Evolutionary conservation across 176 grass and related monocot species (phyloP), one percentile per base, ranked within the genome.

Genomic region (Aegilops bicornis): DNA sequence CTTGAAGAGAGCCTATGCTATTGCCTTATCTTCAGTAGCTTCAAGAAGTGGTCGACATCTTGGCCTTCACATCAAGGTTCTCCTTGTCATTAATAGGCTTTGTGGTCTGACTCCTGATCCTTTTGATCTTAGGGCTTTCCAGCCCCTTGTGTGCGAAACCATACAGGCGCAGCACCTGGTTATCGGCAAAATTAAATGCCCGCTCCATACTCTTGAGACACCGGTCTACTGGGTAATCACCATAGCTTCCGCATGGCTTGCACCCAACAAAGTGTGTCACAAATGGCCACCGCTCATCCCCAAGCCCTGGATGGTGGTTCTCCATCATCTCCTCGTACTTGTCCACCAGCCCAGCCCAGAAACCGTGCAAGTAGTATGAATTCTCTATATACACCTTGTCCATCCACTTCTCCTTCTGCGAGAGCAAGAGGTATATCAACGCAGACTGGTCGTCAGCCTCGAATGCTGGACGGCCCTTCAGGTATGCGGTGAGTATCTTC

Each of bases 281-380:
- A 2, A 98, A 98, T 1, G 96, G 93, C 96, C 96, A 98, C 23
- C 93, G 89, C 90, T 94, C 96, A 7, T 98, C 93, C 7, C 96
- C 96, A 4, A 95, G 76, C 3, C 93, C 96, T 0, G 96, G 93
- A 43, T 98, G 91, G 69, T 98, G 87, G 64, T 95, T 95, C 82
- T 95, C 87, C 91, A 98, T 94, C 93, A 95, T 95, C 69, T 98
- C 96, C 79, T 98, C 96, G 17, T 98, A 98, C 78, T 92, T 94
- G 69, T 98, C 93, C 8, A 98, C 96, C 22, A 98, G 78, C 8
- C 93, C 96, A 56, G 83, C 84, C 96, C 96, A 98, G 85, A 94
- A 98, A 10, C 96, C 96, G n/a, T 98, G 96, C n/a, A 98, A 47
- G 76, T 95, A 98, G 85, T 93, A 98, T 0, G 91, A 93, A 85